phyloP scores from a whole-genome alignment of 495 filamentous ascomycete species.

The Neurospora sp. region DNA sequence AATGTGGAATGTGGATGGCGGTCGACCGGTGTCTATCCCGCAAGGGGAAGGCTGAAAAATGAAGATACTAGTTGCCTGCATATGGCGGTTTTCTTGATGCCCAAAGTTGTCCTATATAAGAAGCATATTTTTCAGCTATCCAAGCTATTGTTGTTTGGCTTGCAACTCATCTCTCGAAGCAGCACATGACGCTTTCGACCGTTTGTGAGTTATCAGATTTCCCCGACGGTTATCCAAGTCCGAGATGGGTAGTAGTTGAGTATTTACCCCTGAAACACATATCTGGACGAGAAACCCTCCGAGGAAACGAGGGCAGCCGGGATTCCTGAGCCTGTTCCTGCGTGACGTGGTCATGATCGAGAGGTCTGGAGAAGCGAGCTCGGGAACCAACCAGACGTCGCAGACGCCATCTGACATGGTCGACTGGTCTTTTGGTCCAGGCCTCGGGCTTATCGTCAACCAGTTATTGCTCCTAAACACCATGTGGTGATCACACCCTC shows the following conservation, averaged over 20 bases:
- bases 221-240: neutral
- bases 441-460: neutral
- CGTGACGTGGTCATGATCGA: slow-evolving; percentile 12
- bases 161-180: neutral
- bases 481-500: neutral
- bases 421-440: neutral
- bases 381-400: slow-evolving; percentile 3
- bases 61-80: neutral
- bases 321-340: slow-evolving; percentile 1
- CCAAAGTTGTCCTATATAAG: slow-evolving; percentile 4
- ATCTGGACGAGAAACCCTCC: slow-evolving; percentile 2
- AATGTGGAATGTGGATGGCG: neutral
- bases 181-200: neutral
- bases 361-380: slow-evolving; percentile 1
- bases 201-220: neutral
- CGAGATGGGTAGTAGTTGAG: neutral
- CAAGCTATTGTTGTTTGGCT: neutral
- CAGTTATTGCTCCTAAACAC: neutral
- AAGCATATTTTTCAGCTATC: slow-evolving; percentile 1
- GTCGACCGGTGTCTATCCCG: neutral
- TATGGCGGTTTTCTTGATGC: slow-evolving; percentile 3
- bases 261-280: neutral
- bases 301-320: slow-evolving; percentile 2
- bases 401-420: neutral
- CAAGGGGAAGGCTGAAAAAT: neutral